phyloP scores from a whole-genome alignment of 768 basidiomycete species.

The Lyophyllum shimeji region DNA sequence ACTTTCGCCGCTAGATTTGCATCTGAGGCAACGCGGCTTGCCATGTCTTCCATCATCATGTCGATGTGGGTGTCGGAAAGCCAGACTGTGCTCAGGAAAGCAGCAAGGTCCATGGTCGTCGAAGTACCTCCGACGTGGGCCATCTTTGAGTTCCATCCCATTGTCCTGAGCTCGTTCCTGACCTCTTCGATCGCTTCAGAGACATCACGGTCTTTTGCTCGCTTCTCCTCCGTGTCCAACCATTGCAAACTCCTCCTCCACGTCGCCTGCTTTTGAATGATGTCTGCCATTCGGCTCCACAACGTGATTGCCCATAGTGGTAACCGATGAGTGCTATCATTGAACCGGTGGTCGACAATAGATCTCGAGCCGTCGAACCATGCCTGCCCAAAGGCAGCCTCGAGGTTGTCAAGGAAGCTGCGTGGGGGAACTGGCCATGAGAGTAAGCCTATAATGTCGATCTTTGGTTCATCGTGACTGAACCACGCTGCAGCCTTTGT shows the following conservation, averaged over 20 bases:
- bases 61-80: slow-evolving; percentile 5
- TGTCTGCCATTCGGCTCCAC: background rate
- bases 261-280: background rate
- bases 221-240: slow-evolving; percentile 3
- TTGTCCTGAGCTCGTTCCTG: background rate
- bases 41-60: slow-evolving; percentile 15
- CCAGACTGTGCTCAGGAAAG: slow-evolving; percentile 10
- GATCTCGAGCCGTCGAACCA: slow-evolving; percentile 7
- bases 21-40: slow-evolving; percentile 6
- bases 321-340: too few species aligned
- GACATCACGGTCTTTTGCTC: background rate
- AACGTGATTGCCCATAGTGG: background rate
- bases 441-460: background rate
- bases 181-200: background rate
- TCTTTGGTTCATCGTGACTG: background rate
- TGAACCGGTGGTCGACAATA: background rate
- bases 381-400: slow-evolving; percentile 1
- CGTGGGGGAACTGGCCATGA: background rate
- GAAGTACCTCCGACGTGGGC: background rate
- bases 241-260: slow-evolving; percentile 14
- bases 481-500: background rate
- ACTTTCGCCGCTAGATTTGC: slow-evolving; percentile 1
- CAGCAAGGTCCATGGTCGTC: slow-evolving; percentile 2
- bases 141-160: slow-evolving; percentile 10
- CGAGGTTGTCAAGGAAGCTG: background rate